phyloP scores from a whole-genome alignment of 148 eudicot species.

The Cornus controversa region DNA sequence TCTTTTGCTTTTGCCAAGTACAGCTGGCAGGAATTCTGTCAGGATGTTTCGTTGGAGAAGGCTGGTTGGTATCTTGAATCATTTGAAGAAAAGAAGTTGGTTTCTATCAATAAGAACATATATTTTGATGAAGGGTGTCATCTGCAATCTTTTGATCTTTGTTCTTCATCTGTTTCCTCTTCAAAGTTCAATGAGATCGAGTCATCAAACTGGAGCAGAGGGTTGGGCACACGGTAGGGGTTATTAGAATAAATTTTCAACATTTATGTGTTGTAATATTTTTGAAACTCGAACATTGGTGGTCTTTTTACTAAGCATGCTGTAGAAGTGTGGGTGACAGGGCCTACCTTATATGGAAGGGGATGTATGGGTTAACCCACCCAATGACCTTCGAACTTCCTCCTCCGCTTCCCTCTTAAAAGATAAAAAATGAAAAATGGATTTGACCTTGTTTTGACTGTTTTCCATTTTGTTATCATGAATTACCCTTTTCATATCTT shows the following conservation, averaged over 20 bases:
- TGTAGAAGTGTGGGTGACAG: neutral
- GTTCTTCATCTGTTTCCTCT: slow-evolving; percentile 21
- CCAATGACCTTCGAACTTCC: neutral
- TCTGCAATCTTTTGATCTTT: slow-evolving; percentile 1
- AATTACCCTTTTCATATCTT: slow-evolving; percentile 5
- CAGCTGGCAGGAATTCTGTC: slow-evolving; percentile 87
- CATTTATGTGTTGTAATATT: neutral
- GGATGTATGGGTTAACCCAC: neutral
- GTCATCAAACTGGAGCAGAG: slow-evolving; percentile 28
- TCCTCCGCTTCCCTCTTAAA: neutral
- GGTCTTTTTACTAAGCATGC: too few relatives aligned
- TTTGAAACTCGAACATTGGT: too few relatives aligned
- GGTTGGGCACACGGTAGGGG: slow-evolving; percentile 32
- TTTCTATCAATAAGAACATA: slow-evolving; percentile 18
- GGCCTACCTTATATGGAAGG: neutral
- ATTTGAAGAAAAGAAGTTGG: slow-evolving; percentile 17
- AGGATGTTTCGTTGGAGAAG: slow-evolving; percentile 75
- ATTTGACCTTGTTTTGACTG: slow-evolving; percentile 15
- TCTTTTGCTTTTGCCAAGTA: slow-evolving; percentile 13
- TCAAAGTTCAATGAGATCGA: slow-evolving; percentile 31
- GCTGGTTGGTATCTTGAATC: slow-evolving; percentile 72
- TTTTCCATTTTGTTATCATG: neutral
- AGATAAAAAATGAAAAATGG: neutral
- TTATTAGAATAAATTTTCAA: neutral
- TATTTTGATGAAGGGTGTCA: slow-evolving; percentile 12